phyloP scores from a whole-genome alignment of 164 flowering plant species.

The Nelumbo lutea region DNA sequence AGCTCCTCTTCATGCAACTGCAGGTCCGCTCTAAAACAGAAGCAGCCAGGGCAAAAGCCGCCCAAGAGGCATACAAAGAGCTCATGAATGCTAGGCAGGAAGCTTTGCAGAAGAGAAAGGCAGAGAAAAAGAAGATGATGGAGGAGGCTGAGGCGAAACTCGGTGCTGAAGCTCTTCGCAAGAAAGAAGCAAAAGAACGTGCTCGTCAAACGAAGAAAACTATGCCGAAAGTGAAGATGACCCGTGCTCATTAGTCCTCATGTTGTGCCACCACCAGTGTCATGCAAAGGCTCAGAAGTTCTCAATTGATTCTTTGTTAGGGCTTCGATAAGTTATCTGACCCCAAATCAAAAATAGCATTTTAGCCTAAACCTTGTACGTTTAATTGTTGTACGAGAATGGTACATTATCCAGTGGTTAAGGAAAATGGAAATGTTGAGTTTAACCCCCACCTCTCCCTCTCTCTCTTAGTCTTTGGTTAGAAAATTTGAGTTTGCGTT shows the following conservation, averaged over 20 bases:
- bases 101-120: conserved; percentile 73
- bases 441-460: too few species aligned
- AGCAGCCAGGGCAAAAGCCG: conserved; percentile 62
- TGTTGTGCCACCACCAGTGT: not conserved
- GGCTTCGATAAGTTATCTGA: too few species aligned
- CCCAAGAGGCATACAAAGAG: conserved; percentile 83
- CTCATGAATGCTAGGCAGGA: conserved; percentile 83
- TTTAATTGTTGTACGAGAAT: too few species aligned
- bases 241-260: conserved; percentile 38
- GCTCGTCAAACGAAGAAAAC: conserved; percentile 89
- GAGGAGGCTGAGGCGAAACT: conserved; percentile 93
- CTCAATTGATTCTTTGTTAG: too few species aligned
- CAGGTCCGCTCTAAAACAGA: conserved; percentile 93
- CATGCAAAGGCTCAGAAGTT: not conserved
- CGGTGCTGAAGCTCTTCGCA: conserved; percentile 73
- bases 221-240: conserved; percentile 87
- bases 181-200: conserved; percentile 85
- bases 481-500: too few species aligned
- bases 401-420: too few species aligned
- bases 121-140: conserved; percentile 64
- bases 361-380: too few species aligned
- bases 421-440: too few species aligned
- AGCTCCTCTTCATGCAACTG: conserved; percentile 1
- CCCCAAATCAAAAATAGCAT: too few species aligned
- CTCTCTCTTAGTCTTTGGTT: too few species aligned